A percentile compares a stretch with the other conserved stretches of the same genome.
phyloP scores from a whole-genome alignment of 2,329 filamentous ascomycete genomes.

The Neonectria ditissima region DNA sequence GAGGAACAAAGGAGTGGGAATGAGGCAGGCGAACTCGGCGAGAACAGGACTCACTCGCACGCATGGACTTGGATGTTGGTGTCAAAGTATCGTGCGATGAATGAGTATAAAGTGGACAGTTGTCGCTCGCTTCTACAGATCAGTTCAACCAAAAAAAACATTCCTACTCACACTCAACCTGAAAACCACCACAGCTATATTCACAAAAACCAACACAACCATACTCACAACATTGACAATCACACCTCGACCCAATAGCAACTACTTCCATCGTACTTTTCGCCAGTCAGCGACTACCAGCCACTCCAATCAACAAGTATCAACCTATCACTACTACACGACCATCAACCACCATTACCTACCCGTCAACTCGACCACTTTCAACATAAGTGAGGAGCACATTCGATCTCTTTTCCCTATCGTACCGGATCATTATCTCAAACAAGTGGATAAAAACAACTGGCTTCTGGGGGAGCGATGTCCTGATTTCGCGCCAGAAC shows the following conservation, averaged over 20 bases:
- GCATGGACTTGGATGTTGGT: background rate
- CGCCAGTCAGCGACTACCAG: too few species aligned
- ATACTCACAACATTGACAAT: background rate
- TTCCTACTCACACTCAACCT: too few species aligned
- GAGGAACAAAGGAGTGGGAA: background rate
- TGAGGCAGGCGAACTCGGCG: background rate
- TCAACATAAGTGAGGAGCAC: background rate
- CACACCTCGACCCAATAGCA: background rate
- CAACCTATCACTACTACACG: background rate
- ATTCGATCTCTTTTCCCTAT: too few species aligned
- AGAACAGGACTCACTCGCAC: background rate
- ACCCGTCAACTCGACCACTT: background rate
- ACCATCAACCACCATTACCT: background rate
- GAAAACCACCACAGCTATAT: background rate
- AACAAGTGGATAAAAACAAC: background rate
- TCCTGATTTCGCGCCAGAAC: background rate
- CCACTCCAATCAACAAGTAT: too few species aligned
- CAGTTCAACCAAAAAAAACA: background rate
- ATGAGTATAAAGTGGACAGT: background rate
- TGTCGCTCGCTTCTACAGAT: background rate
- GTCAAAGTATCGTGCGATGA: background rate
- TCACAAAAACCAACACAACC: too few species aligned
- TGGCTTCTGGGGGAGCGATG: background rate
- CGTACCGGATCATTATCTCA: fast-evolving
- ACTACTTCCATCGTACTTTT: too few species aligned